Evolutionary conservation across 805 yeast genomes (phyloP), one percentile per base, ranked within the genome.

Genomic region (Wickerhamiella sergipiensis): DNA sequence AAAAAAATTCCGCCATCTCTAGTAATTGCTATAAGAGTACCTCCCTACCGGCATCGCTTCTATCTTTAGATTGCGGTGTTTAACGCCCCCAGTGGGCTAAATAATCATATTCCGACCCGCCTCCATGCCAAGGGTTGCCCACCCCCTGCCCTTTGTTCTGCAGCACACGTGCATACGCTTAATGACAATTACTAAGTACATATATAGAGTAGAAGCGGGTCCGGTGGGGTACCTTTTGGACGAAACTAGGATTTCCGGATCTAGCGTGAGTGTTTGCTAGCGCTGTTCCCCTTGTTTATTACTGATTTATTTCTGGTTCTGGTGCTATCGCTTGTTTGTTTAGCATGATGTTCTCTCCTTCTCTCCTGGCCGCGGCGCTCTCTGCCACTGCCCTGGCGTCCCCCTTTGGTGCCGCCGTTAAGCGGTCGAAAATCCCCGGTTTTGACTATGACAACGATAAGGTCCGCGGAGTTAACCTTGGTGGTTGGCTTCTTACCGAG

Each of bases 401-500:
- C 15, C 24, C 26, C 23, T 22, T 42, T 42, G 26, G 45, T 10
- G 29, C 45, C n/a, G 19, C 15, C 13, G 7, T 17, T 6, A 36
- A 36, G 40, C 40, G 40, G 4, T 36, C 47, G 17, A 39, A 19
- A 5, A 46, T 47, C 9, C 59, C 58, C 7, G 59, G 55, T 18
- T 65, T 62, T 42, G 60, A 61, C 57, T 66, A 65, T 52, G 54
- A 51, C 45, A 56, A 45, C 38, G 60, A 59, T 29, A 64, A 63
- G 47, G 63, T 66, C 6, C 64, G 67, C 19, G 70, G 69, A n/a
- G 87, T 87, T 47, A 83, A 83, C 61, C 67, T 87, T 31, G 96
- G 96, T 55, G 95, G 95, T 45, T 87, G 95, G 95, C 74, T 87
- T 48, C 87, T 87, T 1, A 68, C 87, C 43, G 96, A 87, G 67